phyloP scores from a whole-genome alignment of 2,329 filamentous ascomycete species.

The Lomentospora prolificans region DNA sequence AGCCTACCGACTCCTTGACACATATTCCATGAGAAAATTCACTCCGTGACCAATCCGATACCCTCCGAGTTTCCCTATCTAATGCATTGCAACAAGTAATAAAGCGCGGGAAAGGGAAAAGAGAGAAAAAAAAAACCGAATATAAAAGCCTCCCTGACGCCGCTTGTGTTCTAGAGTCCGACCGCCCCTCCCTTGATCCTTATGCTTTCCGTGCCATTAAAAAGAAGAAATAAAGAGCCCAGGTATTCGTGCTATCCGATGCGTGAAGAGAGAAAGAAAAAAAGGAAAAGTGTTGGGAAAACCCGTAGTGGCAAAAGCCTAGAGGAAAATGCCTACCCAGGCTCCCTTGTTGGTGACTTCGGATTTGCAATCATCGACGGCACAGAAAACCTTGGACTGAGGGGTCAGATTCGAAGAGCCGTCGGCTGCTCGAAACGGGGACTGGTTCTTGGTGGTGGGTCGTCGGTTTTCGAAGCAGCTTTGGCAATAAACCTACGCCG shows the following conservation, averaged over 20 bases:
- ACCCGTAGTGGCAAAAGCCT: too few species aligned
- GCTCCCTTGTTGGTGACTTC: constrained; percentile 44
- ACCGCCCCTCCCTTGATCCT: background rate
- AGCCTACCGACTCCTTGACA: background rate
- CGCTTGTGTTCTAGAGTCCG: too few species aligned
- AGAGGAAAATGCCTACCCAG: constrained; percentile 54
- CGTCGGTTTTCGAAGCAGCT: constrained; percentile 49
- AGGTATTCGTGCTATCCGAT: background rate
- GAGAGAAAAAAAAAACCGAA: background rate
- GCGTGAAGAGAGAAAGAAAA: background rate
- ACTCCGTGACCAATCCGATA: background rate
- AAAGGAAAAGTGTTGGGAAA: too few species aligned
- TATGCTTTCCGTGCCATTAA: background rate
- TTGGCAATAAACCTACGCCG: constrained; percentile 49
- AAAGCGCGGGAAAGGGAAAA: too few species aligned
- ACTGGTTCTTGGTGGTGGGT: constrained; percentile 23
- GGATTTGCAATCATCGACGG: constrained; percentile 45
- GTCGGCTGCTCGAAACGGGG: constrained; percentile 11
- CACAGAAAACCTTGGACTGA: constrained; percentile 34
- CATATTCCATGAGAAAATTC: background rate
- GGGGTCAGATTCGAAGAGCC: background rate
- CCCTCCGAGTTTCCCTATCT: too few species aligned
- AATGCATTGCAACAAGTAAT: too few species aligned
- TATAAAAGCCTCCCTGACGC: background rate
- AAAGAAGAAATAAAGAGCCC: constrained; percentile 28